Conservation (phyloP, 352 stramenopile genomes). For the Phytophthora capsici region DNA sequence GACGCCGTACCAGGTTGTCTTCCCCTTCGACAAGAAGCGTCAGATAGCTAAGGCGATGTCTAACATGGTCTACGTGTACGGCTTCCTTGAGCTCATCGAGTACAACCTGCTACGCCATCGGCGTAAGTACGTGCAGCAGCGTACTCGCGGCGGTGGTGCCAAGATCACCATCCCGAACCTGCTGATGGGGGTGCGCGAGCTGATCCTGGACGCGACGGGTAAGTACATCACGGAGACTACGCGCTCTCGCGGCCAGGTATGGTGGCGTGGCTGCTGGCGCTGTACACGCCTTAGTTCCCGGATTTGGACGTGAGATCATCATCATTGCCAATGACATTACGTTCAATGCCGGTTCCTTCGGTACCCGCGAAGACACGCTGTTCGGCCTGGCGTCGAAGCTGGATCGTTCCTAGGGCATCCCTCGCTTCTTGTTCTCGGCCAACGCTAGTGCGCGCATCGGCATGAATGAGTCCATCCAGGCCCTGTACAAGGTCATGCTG, state of each 20-base stretch:
- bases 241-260: slow-evolving; percentile 96
- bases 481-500: slow-evolving; percentile 98
- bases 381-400: slow-evolving; percentile 98
- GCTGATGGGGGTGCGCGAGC: slow-evolving; percentile 94
- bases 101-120: slow-evolving; percentile 95
- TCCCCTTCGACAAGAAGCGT: slow-evolving; percentile 96
- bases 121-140: slow-evolving; percentile 90
- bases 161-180: slow-evolving; percentile 87
- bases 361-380: slow-evolving; percentile 98
- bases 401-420: slow-evolving; percentile 92
- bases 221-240: slow-evolving; percentile 61
- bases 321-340: slow-evolving; percentile 99
- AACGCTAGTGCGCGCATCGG: slow-evolving; percentile 99
- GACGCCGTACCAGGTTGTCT: slow-evolving; percentile 97
- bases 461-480: slow-evolving; percentile 99
- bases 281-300: slow-evolving; percentile 98
- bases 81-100: slow-evolving; percentile 99
- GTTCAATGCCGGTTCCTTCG: slow-evolving; percentile 99
- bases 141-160: slow-evolving; percentile 61
- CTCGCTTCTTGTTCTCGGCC: slow-evolving; percentile 98
- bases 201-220: slow-evolving; percentile 91
- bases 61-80: slow-evolving; percentile 99
- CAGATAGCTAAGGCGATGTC: slow-evolving; percentile 93
- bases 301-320: slow-evolving; percentile 96
- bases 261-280: slow-evolving; percentile 98